Evolutionary conservation across 306 rosid genomes (phyloP), one percentile per base, ranked within the genome.

Genomic region (Quercus aquifolioides): DNA sequence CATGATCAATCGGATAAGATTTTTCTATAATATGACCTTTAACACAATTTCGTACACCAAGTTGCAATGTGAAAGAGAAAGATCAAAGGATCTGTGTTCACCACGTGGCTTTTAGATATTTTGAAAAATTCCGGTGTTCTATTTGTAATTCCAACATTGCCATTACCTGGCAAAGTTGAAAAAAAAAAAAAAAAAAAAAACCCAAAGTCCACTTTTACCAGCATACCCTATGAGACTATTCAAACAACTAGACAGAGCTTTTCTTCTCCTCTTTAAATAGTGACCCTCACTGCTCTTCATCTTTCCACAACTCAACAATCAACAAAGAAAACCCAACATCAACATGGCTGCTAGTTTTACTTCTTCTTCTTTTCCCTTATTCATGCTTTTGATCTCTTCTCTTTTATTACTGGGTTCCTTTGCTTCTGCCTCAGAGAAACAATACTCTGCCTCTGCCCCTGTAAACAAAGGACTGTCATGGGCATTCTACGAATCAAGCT

Each of bases 391-490:
- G 20, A 10, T 88, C 18, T 70, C 51, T 30, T 74, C 85, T 68
- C 31, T 84, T 70, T 11, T 82, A 19, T 8, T 82, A 15, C 51
- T 64, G 2, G 68, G 43, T 67, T 80, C 78, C 25, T 65, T 25
- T 20, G 33, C 74, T 23, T 19, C 43, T 55, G 83, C 52, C 31
- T 69, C 57, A 6, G 72, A 82, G 79, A 82, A 85, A 78, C 73
- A 21, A 18, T 31, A 31, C 52, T 49, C 46, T 3, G 82, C 26
- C 41, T 63, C 55, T 5, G 82, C 58, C 2, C 71, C 71, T 18
- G 1, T 81, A 28, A 69, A 14, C 15, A 73, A 81, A 7, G 90
- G 90, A 14, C 84, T 84, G n/a, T 81, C 88, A 19, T 84, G 78
- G 76, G 13, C 17, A 3, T 87, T 84, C 88, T 74, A 87, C 51